Base-by-base conservation (phyloP, 1,139 yeast species). In the Lodderomyces metapsilosis region DNA sequence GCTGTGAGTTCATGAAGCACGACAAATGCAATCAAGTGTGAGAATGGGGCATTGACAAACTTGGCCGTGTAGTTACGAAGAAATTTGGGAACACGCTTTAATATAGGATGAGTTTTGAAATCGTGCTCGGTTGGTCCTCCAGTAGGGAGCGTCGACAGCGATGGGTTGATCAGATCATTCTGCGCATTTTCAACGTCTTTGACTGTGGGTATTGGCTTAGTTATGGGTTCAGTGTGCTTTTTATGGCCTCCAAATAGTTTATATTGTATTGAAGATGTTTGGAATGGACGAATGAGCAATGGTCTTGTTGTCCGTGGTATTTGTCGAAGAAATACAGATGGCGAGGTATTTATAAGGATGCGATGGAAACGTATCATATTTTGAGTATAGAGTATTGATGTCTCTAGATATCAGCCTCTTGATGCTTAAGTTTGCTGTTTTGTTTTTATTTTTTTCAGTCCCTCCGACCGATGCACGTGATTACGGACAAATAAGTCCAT, bases 1-100 rank as follows among this genome's bases (percentile, higher is more conserved):
- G 97, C 96, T 0, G 96, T 77, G 35, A 88, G 52, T 58, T 91
- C 97, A 56, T 91, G 98, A n/a, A 91, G 68, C 2, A 89, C 63
- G 9, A 87, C 59, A 53, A 91, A 88, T 3, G 95, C 74, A 0
- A 86, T 73, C n/a, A 84, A 71, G 50, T 85, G 85, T 1, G 88
- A 72, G 5, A 83, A 66, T 1, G 95, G 89, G 0, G 89, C 86
- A 39, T 70, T 59, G 36, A 73, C 62, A 52, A 81, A 74, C 41
- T 70, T 65, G 17, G 60, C 57, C 4, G 82, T 74, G 50, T 77
- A 78, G 3, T 75, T 76, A 16, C 71, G 70, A 44, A 80, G 62
- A 43, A 74, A 69, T 39, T 58, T 64, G 22, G 87, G 86, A 3
- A 75, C 58, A 34, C 64, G 52, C 39, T 53, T 61, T 37, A 71